These are phyloP conservation scores for Kwoniella pini DNA, from an alignment of 768 basidiomycete species.

Conservation along the genomic window DNA sequence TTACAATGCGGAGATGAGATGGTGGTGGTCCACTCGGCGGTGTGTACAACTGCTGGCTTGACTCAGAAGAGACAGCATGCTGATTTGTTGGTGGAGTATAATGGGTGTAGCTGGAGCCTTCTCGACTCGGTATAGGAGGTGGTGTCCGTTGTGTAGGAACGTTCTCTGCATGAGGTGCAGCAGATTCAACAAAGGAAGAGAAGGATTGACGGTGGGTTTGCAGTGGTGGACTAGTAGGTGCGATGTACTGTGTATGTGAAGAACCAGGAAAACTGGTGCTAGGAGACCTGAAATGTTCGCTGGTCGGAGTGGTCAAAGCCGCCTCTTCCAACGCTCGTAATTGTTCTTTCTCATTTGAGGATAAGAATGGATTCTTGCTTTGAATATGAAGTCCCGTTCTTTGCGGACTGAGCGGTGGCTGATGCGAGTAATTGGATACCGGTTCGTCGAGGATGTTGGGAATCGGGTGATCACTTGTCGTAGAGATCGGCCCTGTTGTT, in stretches of 20 bases:
- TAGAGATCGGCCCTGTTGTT: background rate
- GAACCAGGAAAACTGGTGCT: constrained; percentile 1
- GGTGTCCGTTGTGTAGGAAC: background rate
- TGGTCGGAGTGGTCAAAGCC: background rate
- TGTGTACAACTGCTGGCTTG: constrained; percentile 9
- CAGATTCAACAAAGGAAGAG: background rate
- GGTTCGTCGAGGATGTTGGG: constrained; percentile 16
- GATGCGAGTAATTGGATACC: background rate
- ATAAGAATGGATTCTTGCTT: constrained; percentile 50
- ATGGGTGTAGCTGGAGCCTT: constrained; percentile 9
- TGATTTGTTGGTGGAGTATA: background rate
- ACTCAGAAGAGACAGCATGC: background rate
- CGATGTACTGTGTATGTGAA: constrained; percentile 4
- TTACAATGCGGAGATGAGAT: constrained; percentile 16
- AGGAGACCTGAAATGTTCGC: constrained; percentile 5
- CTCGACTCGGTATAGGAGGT: background rate
- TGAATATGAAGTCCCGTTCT: constrained; percentile 34
- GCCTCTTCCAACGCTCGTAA: constrained; percentile 13
- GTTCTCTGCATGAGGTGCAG: background rate
- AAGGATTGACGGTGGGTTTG: background rate
- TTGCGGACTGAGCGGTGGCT: constrained; percentile 23
- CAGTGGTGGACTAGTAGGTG: background rate
- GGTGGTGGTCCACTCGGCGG: constrained; percentile 38
- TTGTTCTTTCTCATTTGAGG: constrained; percentile 30
- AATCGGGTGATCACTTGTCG: background rate